phyloP scores from a whole-genome alignment of 2,329 filamentous ascomycete species.

The Diplodia corticola region DNA sequence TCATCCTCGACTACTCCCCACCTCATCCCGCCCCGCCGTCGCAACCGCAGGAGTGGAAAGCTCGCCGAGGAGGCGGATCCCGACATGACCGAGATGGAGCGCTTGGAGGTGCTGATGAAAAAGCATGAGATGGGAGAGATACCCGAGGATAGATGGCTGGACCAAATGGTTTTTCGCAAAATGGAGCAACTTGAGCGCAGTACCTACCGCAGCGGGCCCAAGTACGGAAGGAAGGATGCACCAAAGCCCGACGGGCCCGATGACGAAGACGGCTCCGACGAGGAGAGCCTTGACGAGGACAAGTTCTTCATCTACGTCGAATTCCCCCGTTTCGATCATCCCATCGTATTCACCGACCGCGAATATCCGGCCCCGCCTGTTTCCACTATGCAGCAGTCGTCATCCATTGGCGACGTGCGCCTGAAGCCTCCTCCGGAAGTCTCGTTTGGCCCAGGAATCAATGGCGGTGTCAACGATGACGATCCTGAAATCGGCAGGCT shows the following conservation, averaged over 20 bases:
- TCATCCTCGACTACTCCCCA: constrained; percentile 78
- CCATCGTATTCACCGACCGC: constrained; percentile 90
- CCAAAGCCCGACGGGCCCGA: constrained; percentile 40
- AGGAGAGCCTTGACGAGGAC: constrained; percentile 53
- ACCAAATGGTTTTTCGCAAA: constrained; percentile 87
- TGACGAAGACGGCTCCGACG: constrained; percentile 37
- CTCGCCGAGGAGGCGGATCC: constrained; percentile 55
- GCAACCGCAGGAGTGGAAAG: constrained; percentile 51
- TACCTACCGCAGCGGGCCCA: constrained; percentile 35
- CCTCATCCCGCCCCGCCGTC: constrained; percentile 56
- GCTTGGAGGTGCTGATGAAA: constrained; percentile 87
- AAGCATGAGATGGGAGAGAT: constrained; percentile 99
- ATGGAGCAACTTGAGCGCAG: constrained; percentile 67
- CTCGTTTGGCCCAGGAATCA: constrained; percentile 86
- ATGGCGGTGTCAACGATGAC: constrained; percentile 59
- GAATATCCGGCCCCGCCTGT: constrained; percentile 86
- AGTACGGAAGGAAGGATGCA: constrained; percentile 29
- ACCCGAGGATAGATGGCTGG: constrained; percentile 88
- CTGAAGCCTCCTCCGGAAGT: constrained; percentile 84
- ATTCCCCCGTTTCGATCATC: constrained; percentile 91
- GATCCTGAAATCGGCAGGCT: constrained; percentile 60
- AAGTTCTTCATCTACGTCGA: constrained; percentile 87
- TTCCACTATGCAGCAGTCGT: constrained; percentile 68
- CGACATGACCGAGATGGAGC: constrained; percentile 81
- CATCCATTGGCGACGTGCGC: constrained; percentile 67